These are phyloP conservation scores for Naganishia vaughanmartiniae DNA, from an alignment of 768 basidiomycete genomes.

Conservation along the genomic window DNA sequence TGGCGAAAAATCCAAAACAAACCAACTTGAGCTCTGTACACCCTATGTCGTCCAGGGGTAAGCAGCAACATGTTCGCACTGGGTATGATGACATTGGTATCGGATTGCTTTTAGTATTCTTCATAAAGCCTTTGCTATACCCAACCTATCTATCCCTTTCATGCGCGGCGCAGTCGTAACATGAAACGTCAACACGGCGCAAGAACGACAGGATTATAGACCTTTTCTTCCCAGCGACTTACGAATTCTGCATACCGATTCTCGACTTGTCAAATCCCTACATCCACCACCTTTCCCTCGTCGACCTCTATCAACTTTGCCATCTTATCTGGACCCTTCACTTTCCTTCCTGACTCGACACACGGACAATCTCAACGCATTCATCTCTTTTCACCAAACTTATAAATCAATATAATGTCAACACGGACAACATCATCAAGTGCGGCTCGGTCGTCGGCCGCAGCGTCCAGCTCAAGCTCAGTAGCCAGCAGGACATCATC, in stretches of 20 bases:
- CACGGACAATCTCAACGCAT: neutral
- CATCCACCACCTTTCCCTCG: neutral
- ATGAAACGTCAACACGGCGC: conserved; percentile 6
- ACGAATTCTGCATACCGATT: neutral
- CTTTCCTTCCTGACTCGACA: neutral
- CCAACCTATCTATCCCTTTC: neutral
- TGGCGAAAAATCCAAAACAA: conserved; percentile 3
- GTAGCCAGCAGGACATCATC: conserved; percentile 1
- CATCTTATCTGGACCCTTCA: neutral
- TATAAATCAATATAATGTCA: neutral
- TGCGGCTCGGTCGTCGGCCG: neutral
- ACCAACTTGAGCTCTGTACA: neutral
- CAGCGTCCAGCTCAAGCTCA: neutral
- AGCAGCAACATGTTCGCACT: neutral
- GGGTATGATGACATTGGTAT: neutral
- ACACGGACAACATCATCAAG: neutral
- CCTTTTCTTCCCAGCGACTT: neutral
- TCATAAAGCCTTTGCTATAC: neutral
- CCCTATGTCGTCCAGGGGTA: neutral
- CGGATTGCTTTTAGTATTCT: neutral
- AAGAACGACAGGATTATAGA: neutral
- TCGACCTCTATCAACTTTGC: neutral
- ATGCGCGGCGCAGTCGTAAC: neutral
- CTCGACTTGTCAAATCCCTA: too few relatives aligned
- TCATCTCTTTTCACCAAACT: neutral